phyloP scores from a whole-genome alignment of 2,329 filamentous ascomycete species.

The Phaeomoniella chlamydospora region DNA sequence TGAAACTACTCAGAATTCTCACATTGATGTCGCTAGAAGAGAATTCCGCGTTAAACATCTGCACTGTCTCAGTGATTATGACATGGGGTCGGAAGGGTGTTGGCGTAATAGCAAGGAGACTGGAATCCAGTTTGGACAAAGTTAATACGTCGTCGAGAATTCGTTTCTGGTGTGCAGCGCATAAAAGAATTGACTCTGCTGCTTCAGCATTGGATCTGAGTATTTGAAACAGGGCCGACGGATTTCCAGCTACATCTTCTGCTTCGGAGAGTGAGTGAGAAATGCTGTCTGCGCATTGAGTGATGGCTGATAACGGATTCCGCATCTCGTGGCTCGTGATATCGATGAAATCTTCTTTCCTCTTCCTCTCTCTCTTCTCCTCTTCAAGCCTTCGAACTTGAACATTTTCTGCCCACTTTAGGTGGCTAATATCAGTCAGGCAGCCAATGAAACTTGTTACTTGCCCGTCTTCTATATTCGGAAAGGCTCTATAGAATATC shows the following conservation, averaged over 20 bases:
- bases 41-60: slow-evolving; percentile 62
- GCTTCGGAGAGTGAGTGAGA: slow-evolving; percentile 23
- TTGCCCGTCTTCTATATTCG: slow-evolving; percentile 12
- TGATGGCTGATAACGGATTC: slow-evolving; percentile 42
- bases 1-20: slow-evolving; percentile 51
- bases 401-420: slow-evolving; percentile 9
- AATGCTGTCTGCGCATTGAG: slow-evolving; percentile 45
- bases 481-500: slow-evolving; percentile 7
- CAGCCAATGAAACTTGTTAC: slow-evolving; percentile 17
- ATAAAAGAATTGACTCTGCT: slow-evolving; percentile 62
- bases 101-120: slow-evolving; percentile 29
- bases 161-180: slow-evolving; percentile 62
- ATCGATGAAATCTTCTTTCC: slow-evolving; percentile 67
- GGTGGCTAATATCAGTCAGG: slow-evolving; percentile 21
- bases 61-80: slow-evolving; percentile 37
- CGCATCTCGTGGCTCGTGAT: slow-evolving; percentile 46
- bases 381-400: slow-evolving; percentile 26
- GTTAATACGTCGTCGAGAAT: slow-evolving; percentile 61
- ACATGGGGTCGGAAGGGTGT: slow-evolving; percentile 36
- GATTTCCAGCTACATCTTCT: slow-evolving; percentile 1
- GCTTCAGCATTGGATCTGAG: slow-evolving; percentile 32
- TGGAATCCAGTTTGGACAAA: slow-evolving; percentile 52
- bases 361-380: slow-evolving; percentile 6
- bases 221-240: slow-evolving; percentile 1
- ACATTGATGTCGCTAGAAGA: slow-evolving; percentile 33